Evolutionary conservation across 768 basidiomycete genomes (phyloP).

Genomic region (Paxillus involutus): DNA sequence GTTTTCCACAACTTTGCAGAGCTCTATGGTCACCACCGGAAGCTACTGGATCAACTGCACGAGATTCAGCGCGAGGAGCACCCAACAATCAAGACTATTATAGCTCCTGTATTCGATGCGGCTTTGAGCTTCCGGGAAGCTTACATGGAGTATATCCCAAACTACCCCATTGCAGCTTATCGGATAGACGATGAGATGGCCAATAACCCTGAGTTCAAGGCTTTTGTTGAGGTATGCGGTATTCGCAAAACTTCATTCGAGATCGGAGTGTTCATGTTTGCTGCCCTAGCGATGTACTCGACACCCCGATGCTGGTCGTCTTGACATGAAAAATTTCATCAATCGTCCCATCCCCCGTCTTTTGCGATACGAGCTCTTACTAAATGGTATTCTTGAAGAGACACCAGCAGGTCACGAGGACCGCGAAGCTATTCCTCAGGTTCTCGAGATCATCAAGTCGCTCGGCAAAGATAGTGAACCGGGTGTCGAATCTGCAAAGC

Average conservation of each 20-base stretch:
- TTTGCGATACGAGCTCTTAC: conserved; percentile 82
- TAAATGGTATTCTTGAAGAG: conserved; percentile 78
- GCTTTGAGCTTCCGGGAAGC: conserved; percentile 90
- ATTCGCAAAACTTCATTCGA: neutral
- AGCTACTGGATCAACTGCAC: conserved; percentile 77
- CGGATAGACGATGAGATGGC: conserved; percentile 86
- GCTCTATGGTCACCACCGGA: conserved; percentile 70
- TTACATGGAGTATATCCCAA: conserved; percentile 92
- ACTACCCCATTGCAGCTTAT: conserved; percentile 90
- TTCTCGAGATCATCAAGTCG: conserved; percentile 83
- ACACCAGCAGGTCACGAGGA: conserved; percentile 79
- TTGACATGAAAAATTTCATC: conserved; percentile 93
- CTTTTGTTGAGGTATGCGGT: conserved; percentile 73
- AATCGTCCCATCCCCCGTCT: conserved; percentile 89
- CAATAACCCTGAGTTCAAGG: conserved; percentile 76
- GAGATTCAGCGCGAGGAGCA: conserved; percentile 89
- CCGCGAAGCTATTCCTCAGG: conserved; percentile 75
- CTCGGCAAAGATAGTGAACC: conserved; percentile 87
- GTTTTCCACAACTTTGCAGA: conserved; percentile 89
- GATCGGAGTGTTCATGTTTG: conserved; percentile 1
- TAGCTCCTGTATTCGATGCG: conserved; percentile 83
- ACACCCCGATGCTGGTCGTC: conserved; percentile 73
- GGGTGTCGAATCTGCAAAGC: conserved; percentile 81
- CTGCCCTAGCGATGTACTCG: conserved; percentile 45
- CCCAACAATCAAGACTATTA: conserved; percentile 74